Evolutionary conservation across 1,284 basidiomycete species (phyloP).

Genomic region (Tilletiopsis washingtonensis): DNA sequence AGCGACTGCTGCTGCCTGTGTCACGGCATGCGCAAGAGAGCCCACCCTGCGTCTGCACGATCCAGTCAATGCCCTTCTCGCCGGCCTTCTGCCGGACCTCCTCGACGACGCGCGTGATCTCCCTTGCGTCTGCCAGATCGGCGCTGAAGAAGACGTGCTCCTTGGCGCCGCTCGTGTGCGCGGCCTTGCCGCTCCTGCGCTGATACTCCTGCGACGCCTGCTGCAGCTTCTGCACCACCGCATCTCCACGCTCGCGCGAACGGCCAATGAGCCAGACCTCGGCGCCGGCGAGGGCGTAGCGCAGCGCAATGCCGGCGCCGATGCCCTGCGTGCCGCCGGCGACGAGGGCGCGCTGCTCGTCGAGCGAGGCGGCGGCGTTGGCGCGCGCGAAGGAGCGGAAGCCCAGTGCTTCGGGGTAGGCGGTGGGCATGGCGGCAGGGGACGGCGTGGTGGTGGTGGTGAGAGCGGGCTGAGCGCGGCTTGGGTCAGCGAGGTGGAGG

Average conservation of each 20-base stretch:
- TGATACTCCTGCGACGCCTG: constrained; percentile 19
- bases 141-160: constrained; percentile 47
- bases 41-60: constrained; percentile 45
- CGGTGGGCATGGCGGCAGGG: no score
- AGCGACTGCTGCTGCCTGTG: neutral
- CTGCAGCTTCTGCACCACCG: constrained; percentile 37
- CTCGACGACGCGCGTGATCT: constrained; percentile 27
- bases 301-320: constrained; percentile 31
- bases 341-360: constrained; percentile 17
- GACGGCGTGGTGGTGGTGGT: no score
- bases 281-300: constrained; percentile 41
- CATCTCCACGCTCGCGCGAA: constrained; percentile 29
- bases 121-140: constrained; percentile 38
- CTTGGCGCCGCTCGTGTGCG: constrained; percentile 7
- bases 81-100: constrained; percentile 27
- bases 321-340: constrained; percentile 38
- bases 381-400: neutral
- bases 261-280: constrained; percentile 48
- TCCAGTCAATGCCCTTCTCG: constrained; percentile 43
- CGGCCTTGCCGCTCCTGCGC: constrained; percentile 2
- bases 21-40: neutral
- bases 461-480: no score
- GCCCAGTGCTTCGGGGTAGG: no score
- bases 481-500: no score
- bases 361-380: neutral